Evolutionary conservation across 208 protist species (phyloP).

Genomic region (Crithidia fasciculata): DNA sequence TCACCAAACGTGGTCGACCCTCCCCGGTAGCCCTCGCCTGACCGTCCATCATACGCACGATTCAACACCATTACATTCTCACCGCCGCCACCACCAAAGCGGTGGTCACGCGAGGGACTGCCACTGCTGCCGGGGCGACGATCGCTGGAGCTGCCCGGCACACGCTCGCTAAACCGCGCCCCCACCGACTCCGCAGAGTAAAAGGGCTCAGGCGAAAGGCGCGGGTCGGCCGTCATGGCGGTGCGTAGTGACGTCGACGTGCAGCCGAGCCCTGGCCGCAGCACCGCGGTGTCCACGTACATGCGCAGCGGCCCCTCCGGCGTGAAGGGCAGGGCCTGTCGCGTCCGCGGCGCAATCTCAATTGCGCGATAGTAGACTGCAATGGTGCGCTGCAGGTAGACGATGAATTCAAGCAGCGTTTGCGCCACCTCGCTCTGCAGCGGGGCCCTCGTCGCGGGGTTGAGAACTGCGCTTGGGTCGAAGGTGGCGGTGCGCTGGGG

Average conservation of each 20-base stretch:
- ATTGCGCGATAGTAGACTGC: constrained; percentile 22
- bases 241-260: constrained; percentile 20
- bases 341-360: neutral
- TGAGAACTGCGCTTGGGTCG: neutral
- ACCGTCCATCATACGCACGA: neutral
- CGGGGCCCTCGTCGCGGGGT: constrained; percentile 11
- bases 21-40: neutral
- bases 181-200: neutral
- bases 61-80: neutral
- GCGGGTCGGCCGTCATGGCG: constrained; percentile 14
- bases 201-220: neutral
- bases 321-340: constrained; percentile 4
- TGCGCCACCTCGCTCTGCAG: constrained; percentile 27
- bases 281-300: constrained; percentile 23
- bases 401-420: constrained; percentile 37
- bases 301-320: constrained; percentile 14
- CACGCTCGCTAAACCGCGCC: constrained; percentile 8
- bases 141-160: neutral
- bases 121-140: constrained; percentile 1
- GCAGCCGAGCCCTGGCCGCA: constrained; percentile 21
- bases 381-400: constrained; percentile 32
- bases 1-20: neutral
- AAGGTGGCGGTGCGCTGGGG: constrained; percentile 15
- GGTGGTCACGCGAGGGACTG: constrained; percentile 8
- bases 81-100: neutral